Conservation (phyloP, 2,329 filamentous ascomycete species). For the Pezicula carpinea region DNA sequence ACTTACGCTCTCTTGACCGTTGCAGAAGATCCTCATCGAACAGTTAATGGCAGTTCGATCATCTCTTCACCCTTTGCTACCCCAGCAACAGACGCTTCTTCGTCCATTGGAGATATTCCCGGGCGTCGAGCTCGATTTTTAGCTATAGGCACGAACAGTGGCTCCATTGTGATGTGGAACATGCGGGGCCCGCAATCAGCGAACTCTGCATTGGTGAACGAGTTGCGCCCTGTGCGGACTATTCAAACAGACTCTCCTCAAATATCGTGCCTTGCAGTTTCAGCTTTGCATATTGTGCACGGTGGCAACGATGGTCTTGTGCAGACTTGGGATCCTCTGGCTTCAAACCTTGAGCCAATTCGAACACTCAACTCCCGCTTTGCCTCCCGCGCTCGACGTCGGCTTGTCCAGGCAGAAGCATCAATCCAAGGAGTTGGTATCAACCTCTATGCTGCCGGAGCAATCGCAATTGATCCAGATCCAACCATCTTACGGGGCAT, state of each 20-base stretch:
- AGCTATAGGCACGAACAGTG: conserved; percentile 74
- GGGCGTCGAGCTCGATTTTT: conserved; percentile 79
- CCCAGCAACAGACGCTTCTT: conserved; percentile 15
- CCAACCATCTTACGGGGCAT: conserved; percentile 80
- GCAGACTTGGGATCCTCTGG: conserved; percentile 94
- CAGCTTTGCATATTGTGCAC: conserved; percentile 83
- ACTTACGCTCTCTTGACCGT: conserved; percentile 65
- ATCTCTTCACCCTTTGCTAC: conserved; percentile 21
- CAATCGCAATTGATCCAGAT: conserved; percentile 83
- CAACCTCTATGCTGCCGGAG: conserved; percentile 76
- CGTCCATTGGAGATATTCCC: conserved; percentile 54
- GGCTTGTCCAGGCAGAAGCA: conserved; percentile 62
- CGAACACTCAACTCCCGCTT: conserved; percentile 84
- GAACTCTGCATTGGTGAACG: conserved; percentile 49
- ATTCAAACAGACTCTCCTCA: conserved; percentile 89
- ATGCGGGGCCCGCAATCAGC: conserved; percentile 60
- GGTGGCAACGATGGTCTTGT: conserved; percentile 93
- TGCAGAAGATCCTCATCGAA: conserved; percentile 72
- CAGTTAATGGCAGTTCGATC: conserved; percentile 43
- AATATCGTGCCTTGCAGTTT: conserved; percentile 76
- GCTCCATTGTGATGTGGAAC: conserved; percentile 81
- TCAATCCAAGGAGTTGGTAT: conserved; percentile 64
- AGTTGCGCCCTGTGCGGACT: conserved; percentile 66
- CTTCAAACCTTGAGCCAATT: conserved; percentile 71
- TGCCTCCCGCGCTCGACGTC: conserved; percentile 74